Evolutionary conservation across 2,329 filamentous ascomycete species (phyloP), one percentile per base, ranked within the genome.

Genomic region (Xylaria sp.): DNA sequence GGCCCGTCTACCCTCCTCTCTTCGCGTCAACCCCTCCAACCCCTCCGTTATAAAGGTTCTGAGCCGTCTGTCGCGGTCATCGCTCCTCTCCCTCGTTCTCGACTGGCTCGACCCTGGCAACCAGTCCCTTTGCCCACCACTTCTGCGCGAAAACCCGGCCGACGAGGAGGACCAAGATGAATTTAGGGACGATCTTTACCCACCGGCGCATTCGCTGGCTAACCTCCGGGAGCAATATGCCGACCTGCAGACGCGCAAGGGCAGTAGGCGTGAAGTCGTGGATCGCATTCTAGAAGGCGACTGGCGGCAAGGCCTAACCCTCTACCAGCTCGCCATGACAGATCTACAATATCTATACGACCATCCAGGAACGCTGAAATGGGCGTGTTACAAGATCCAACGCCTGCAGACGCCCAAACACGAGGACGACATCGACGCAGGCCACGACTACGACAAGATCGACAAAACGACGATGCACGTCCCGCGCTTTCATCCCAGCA

Each of bases 401-500:
- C 84, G 81, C 1, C 74, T 89, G 9, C 78, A 77, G 63, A 75
- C 74, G 4, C 76, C 79, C 1, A 56, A 67, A 29, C 65, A 73
- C 31, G 77, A 79, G 27, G 79, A 79, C 51, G 78, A 80, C 11
- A 76, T 69, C 29, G 70, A 72, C 15, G 60, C 52, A 8, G 55
- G 57, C 19, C 35, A 62, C 1, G 49, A 9, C 33, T 47, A 59
- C 9, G 73, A 79, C 40, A 74, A 76, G 60, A 69, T 79, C 13
- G 80, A 86, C 70, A 75, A 76, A 48, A 73, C 78, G 65, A 79
- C 80, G 6, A 74, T 87, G 31, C 71, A 74, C 3, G 78, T 89
- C 49, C 91, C 92, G 10, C 87, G 89, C 15, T 91, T 95, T 70
- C 91, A 96, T 70, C 90, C 91, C 1, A 87, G 90, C 4, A 91